phyloP scores from a whole-genome alignment of 2,329 filamentous ascomycete species.

The Fusarium nematophilum region DNA sequence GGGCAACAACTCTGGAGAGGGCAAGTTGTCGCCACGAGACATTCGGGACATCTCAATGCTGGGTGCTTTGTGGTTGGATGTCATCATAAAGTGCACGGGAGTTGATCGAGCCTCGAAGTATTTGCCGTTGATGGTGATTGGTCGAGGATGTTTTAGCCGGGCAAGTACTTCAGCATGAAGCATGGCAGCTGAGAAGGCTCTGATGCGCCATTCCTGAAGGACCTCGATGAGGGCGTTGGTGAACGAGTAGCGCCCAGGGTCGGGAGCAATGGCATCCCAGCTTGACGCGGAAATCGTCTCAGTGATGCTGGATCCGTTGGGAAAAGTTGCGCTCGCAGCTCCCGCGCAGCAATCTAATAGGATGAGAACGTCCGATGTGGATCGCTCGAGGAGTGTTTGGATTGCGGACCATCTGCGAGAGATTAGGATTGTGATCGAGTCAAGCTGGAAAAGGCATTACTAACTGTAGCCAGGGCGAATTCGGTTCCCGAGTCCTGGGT shows the following conservation, averaged over 20 bases:
- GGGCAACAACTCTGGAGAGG: conserved; percentile 35
- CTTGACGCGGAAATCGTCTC: conserved; percentile 72
- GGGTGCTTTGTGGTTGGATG: conserved; percentile 67
- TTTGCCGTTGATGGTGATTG: conserved; percentile 67
- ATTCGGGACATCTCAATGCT: conserved; percentile 66
- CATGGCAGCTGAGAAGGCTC: conserved; percentile 69
- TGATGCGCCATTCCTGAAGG: conserved; percentile 65
- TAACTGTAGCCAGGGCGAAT: conserved; percentile 67
- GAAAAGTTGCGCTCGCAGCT: conserved; percentile 69
- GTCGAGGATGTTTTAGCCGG: conserved; percentile 69
- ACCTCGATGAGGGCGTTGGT: conserved; percentile 70
- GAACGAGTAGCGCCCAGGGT: conserved; percentile 70
- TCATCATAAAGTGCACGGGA: conserved; percentile 73
- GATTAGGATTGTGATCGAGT: conserved; percentile 10
- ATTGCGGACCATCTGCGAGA: conserved; percentile 66
- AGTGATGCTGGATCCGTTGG: conserved; percentile 68
- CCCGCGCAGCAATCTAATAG: conserved; percentile 70
- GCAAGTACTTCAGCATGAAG: conserved; percentile 69
- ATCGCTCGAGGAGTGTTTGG: conserved; percentile 68
- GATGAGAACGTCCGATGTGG: conserved; percentile 67
- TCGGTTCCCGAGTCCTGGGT: conserved; percentile 59
- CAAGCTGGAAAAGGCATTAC: conserved; percentile 32
- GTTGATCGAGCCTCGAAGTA: conserved; percentile 68
- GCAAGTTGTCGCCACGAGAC: conserved; percentile 39
- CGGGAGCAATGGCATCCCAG: conserved; percentile 70